phyloP scores from a whole-genome alignment of 257 asterid species.

The Solanum clarkiae region DNA sequence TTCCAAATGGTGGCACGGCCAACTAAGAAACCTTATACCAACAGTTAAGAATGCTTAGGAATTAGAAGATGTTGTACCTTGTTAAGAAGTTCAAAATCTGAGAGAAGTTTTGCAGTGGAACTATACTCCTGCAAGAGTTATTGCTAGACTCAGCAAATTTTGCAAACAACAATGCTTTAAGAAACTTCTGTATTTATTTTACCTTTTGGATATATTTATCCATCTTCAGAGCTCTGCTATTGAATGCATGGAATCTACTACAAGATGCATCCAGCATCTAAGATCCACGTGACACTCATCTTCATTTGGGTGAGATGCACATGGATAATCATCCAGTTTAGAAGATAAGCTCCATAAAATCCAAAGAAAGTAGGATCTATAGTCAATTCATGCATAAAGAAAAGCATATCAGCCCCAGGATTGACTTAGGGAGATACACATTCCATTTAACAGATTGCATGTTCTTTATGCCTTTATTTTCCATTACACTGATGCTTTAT shows the following conservation, averaged over 20 bases:
- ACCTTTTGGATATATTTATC: conserved; percentile 17
- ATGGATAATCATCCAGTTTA: conserved; percentile 97
- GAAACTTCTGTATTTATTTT: not conserved
- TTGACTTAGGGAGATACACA: not conserved
- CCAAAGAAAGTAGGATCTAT: not conserved
- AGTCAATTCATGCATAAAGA: not conserved
- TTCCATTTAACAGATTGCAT: not conserved
- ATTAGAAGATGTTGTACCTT: conserved; percentile 25
- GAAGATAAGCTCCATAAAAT: conserved; percentile 72
- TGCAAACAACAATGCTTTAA: not conserved
- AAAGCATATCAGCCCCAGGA: not conserved
- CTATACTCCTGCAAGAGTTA: conserved; percentile 56
- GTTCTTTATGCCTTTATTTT: not conserved
- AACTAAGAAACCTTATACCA: not conserved
- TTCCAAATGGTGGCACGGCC: not conserved
- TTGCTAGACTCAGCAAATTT: conserved; percentile 1
- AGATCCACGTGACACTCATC: conserved; percentile 96
- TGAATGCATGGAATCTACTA: conserved; percentile 91
- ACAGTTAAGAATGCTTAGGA: not conserved
- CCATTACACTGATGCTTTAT: not conserved
- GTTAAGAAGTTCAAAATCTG: conserved; percentile 87
- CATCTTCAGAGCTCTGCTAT: conserved; percentile 54
- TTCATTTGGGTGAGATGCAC: conserved; percentile 93
- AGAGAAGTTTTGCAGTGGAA: conserved; percentile 55
- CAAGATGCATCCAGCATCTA: conserved; percentile 98